Base-by-base conservation (phyloP, 106 monocot species). In the Iris macrosiphon region DNA sequence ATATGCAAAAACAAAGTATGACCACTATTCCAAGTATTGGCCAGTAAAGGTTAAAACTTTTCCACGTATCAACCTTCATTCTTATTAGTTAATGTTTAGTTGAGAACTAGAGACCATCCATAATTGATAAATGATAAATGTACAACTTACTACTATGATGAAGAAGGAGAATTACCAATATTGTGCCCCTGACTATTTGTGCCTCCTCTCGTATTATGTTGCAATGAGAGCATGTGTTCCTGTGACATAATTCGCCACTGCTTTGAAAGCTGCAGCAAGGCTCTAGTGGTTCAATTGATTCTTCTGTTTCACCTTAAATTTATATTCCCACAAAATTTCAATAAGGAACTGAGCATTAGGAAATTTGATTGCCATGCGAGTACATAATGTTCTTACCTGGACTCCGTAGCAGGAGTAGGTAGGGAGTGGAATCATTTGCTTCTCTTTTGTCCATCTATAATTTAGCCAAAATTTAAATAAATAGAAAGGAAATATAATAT, bases 281-380 rank as follows among this genome's bases (percentile, higher is more conserved):
- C 66, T 70, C 47, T 49, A 74, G 84, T 74, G 59, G 74, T 52
- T 77, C 71, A 14, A 22, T 65, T 38, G 89, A 84, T 41, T 77
- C 49, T 33, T 80, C 84, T 23, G 76, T 89, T 77, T 89, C 89
- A 57, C 89, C 84, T 88, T 41, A 43, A 3, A 42, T 72, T 62
- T 33, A 15, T 42, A 14, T 37, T 57, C 14, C 34, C 22, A 45
- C 37, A 23, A 52, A 20, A 54, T 19, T 33, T 17, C 19, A 35
- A 19, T 12, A 37, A 37, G 12, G 18, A 11, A n/a, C 18, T 19
- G 21, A 19, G 38, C 7, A 39, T 2, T 23, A 57, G 26, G 12
- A 57, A 38, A 5, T 19, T 20, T 19, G 0, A 28, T 24, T 2
- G 1, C 21, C 4, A 3, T 3, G 31, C 35, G 4, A 21, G 16